phyloP scores from a whole-genome alignment of 805 yeast species.

The Ascoidea asiatica region DNA sequence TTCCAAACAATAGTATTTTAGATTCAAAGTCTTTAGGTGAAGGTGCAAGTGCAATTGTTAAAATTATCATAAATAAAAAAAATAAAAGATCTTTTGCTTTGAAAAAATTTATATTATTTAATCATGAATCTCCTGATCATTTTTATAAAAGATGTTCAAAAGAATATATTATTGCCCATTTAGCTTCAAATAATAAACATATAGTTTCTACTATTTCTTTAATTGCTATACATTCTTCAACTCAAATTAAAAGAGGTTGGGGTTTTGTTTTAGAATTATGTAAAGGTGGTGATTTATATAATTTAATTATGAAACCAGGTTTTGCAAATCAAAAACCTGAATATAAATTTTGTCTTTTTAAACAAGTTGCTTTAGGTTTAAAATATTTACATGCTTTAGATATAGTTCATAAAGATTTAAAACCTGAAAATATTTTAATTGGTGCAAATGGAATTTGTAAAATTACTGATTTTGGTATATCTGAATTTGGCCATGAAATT shows the following conservation, averaged over 20 bases:
- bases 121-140: slow-evolving; percentile 47
- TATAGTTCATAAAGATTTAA: slow-evolving; percentile 59
- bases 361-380: slow-evolving; percentile 51
- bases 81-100: slow-evolving; percentile 41
- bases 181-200: slow-evolving; percentile 42
- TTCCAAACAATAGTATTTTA: slow-evolving; percentile 21
- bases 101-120: slow-evolving; percentile 47
- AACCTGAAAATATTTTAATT: slow-evolving; percentile 61
- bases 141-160: slow-evolving; percentile 52
- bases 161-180: slow-evolving; percentile 50
- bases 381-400: slow-evolving; percentile 51
- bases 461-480: slow-evolving; percentile 67
- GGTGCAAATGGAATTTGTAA: slow-evolving; percentile 48
- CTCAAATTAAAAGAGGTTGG: slow-evolving; percentile 52
- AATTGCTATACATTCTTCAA: slow-evolving; percentile 42
- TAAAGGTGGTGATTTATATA: slow-evolving; percentile 46
- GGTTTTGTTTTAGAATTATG: slow-evolving; percentile 60
- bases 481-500: slow-evolving; percentile 45
- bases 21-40: slow-evolving; percentile 42
- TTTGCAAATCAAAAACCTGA: slow-evolving; percentile 39
- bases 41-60: slow-evolving; percentile 63
- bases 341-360: slow-evolving; percentile 55
- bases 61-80: slow-evolving; percentile 27
- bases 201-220: slow-evolving; percentile 42
- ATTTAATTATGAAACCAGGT: slow-evolving; percentile 37